A percentile compares a stretch with the other conserved stretches of the same genome.
Evolutionary conservation across 2,329 filamentous ascomycete species (phyloP).

Genomic region (Sporothrix brasiliensis): DNA sequence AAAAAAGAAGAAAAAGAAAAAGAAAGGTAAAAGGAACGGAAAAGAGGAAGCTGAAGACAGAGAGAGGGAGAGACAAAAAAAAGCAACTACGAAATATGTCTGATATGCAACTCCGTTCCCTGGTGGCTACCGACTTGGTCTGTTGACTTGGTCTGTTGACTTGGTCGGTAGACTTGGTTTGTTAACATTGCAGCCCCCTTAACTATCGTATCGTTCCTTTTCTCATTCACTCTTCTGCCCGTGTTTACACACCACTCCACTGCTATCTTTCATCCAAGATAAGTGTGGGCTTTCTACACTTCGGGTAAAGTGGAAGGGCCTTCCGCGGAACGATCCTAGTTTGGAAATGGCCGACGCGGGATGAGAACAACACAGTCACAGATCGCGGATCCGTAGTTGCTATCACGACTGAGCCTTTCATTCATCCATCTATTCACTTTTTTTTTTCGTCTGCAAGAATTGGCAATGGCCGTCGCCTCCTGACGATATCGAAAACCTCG

Average conservation of each 20-base stretch:
- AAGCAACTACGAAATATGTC: conserved; percentile 11
- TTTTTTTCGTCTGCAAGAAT: neutral
- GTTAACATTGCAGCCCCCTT: neutral
- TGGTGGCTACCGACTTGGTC: neutral
- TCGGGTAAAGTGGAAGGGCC: conserved; percentile 30
- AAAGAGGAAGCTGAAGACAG: neutral
- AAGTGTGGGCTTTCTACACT: conserved; percentile 8
- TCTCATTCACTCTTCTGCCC: neutral
- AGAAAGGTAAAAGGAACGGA: too few relatives aligned
- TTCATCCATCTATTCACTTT: neutral
- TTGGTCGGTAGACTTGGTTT: too few relatives aligned
- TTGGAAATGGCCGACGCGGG: conserved; percentile 25
- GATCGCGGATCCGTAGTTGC: conserved; percentile 22
- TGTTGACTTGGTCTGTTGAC: neutral
- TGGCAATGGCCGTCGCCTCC: too few relatives aligned
- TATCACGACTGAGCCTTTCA: conserved; percentile 20
- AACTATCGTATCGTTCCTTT: neutral
- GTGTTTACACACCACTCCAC: neutral
- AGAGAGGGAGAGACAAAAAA: neutral
- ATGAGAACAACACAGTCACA: conserved; percentile 23
- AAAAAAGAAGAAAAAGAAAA: neutral
- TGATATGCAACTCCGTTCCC: neutral
- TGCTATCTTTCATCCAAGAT: conserved; percentile 11
- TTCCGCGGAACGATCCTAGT: conserved; percentile 31
- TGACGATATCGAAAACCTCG: too few relatives aligned